These are phyloP conservation scores for Pythium monospermum DNA, from an alignment of 352 stramenopile genomes.

Conservation along the genomic window DNA sequence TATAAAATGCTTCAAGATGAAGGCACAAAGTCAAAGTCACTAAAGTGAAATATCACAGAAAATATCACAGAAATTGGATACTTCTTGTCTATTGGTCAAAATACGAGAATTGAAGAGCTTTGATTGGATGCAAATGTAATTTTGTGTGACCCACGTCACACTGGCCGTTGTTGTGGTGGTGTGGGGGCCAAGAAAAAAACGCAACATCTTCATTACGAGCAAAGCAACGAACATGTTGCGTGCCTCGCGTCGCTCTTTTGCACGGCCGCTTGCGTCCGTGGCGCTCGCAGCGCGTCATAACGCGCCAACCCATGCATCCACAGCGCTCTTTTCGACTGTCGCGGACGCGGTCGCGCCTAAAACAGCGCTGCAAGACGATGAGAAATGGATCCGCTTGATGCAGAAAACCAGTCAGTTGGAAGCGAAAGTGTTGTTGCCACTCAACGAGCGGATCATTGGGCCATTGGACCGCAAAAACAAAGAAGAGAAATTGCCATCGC, in stretches of 20 bases:
- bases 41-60: constrained; percentile 5
- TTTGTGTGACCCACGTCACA: constrained; percentile 10
- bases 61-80: too few relatives aligned
- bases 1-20: too few relatives aligned
- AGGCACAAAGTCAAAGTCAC: background rate
- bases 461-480: constrained; percentile 87
- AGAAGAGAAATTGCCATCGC: constrained; percentile 88
- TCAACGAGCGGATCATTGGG: constrained; percentile 83
- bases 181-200: background rate
- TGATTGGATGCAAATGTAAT: background rate
- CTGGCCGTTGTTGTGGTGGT: background rate
- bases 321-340: constrained; percentile 13
- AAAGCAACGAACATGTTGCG: constrained; percentile 20
- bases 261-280: constrained; percentile 7
- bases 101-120: too few relatives aligned
- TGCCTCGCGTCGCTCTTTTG: constrained; percentile 19
- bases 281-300: constrained; percentile 1
- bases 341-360: constrained; percentile 27
- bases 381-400: constrained; percentile 85
- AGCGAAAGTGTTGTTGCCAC: constrained; percentile 60
- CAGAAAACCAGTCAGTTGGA: constrained; percentile 75
- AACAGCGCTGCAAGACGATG: constrained; percentile 32
- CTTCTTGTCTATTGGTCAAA: too few relatives aligned
- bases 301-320: background rate
- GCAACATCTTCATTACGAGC: constrained; percentile 1